A percentile compares a stretch with the other conserved stretches of the same genome.
Evolutionary conservation across 2,329 filamentous ascomycete species (phyloP).

Genomic region (Didymella sp.): DNA sequence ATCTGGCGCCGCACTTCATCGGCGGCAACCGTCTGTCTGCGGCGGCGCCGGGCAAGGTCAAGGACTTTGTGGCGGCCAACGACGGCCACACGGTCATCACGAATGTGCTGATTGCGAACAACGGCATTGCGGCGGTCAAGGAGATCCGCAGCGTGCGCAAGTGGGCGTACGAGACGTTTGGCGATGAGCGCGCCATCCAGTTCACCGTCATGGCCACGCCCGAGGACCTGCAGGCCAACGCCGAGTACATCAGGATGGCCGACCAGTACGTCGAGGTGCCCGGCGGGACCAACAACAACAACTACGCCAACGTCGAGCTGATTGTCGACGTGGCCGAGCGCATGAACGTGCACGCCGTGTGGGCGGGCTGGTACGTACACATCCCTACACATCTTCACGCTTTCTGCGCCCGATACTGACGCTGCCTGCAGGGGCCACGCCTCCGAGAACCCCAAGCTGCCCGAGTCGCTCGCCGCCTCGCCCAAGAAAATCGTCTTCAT

Average conservation of each 20-base stretch:
- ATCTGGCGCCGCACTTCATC: constrained; percentile 91
- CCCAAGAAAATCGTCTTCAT: constrained; percentile 99
- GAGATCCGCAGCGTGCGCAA: constrained; percentile 99
- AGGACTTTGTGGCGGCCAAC: constrained; percentile 90
- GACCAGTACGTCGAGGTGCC: constrained; percentile 99
- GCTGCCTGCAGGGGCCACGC: constrained; percentile 71
- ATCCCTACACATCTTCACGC: too few relatives aligned
- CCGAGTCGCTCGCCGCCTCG: constrained; percentile 92
- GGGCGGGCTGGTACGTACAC: constrained; percentile 92
- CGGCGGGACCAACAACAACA: constrained; percentile 99
- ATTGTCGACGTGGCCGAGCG: constrained; percentile 99
- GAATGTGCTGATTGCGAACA: constrained; percentile 98
- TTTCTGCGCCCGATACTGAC: too few relatives aligned
- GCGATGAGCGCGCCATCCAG: constrained; percentile 96
- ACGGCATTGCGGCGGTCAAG: constrained; percentile 99
- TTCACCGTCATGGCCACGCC: constrained; percentile 99
- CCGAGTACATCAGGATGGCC: constrained; percentile 99
- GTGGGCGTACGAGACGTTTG: constrained; percentile 99
- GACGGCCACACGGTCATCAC: constrained; percentile 98
- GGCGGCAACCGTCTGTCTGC: constrained; percentile 87
- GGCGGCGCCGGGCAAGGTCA: constrained; percentile 84
- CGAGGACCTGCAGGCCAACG: constrained; percentile 95
- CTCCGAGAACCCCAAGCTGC: constrained; percentile 97
- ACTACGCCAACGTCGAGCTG: constrained; percentile 98
- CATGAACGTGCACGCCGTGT: constrained; percentile 97